Percentiles rank a stretch among this genome's conserved stretches.
Evolutionary conservation across 495 filamentous ascomycete genomes (phyloP).

Genomic region (Talaromyces nanjingensis): DNA sequence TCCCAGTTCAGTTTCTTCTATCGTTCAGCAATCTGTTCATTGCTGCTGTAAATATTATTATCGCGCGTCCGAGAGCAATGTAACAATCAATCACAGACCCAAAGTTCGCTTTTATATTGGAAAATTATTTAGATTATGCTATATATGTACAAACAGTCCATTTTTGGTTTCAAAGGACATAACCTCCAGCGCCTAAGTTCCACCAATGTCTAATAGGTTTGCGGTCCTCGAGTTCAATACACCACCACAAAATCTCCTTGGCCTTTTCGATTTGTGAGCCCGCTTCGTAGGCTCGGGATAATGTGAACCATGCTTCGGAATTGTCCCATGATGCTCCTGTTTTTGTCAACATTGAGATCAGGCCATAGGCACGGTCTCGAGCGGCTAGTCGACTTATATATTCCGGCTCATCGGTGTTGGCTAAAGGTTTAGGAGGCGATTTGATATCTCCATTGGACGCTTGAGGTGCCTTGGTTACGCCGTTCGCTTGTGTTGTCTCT

Average conservation of each 20-base stretch:
- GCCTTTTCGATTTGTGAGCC: slow-evolving; percentile 78
- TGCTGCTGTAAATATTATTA: slow-evolving; percentile 6
- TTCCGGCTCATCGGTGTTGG: slow-evolving; percentile 23
- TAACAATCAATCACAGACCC: not conserved
- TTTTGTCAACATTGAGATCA: slow-evolving; percentile 75
- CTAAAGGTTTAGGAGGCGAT: slow-evolving; percentile 9
- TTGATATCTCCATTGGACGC: not conserved
- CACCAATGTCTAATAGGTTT: slow-evolving; percentile 43
- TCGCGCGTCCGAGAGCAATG: not conserved
- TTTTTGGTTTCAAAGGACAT: slow-evolving; percentile 28
- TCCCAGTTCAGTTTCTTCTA: slow-evolving; percentile 15
- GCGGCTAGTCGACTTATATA: slow-evolving; percentile 62
- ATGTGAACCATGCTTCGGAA: slow-evolving; percentile 86
- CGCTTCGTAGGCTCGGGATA: slow-evolving; percentile 79
- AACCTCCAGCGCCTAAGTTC: slow-evolving; percentile 39
- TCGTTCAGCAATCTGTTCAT: not conserved
- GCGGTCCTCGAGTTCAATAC: slow-evolving; percentile 55
- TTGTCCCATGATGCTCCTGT: slow-evolving; percentile 86
- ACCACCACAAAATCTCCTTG: slow-evolving; percentile 67
- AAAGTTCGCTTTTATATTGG: slow-evolving; percentile 4
- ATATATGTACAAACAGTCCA: slow-evolving; percentile 8
- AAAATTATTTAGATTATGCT: not conserved
- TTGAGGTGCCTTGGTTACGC: slow-evolving; percentile 8
- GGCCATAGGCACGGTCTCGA: slow-evolving; percentile 75
- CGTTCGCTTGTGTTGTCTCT: slow-evolving; percentile 9